Evolutionary conservation across 345 rosid genomes (phyloP), one percentile per base, ranked within the genome.

Genomic region (Eucalyptus curtisii): DNA sequence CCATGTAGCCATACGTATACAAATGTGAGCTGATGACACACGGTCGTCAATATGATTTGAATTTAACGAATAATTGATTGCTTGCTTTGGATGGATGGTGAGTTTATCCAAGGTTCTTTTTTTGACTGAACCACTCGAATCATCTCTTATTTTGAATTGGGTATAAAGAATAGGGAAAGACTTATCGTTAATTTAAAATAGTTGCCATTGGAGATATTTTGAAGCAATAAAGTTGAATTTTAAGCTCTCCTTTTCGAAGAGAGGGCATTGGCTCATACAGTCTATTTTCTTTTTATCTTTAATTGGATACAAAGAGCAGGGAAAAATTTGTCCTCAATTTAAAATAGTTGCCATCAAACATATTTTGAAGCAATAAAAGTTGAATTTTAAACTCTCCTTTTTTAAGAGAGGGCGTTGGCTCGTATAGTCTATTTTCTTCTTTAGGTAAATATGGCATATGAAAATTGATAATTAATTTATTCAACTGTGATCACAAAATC

Each of bases 61-160:
- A 71, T 20, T 13, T 9, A 19, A 3, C 0, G 7, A 37, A 10
- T 19, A 5, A 20, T 37, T 40, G 14, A 13, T 40, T 40, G 4
- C 3, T 76, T 76, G 12, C 2, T 76, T 76, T 2, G 4, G 2
- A 1, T 5, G 3, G 4, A 22, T 5, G 5, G 4, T 10, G 15
- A 76, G 8, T 7, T 76, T 76, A 27, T 40, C 1, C 0, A 2
- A 2, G 24, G 5, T 40, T 22, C 15, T 37, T 76, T 76, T 37
- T 8, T 76, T 3, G 4, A 11, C 3, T 5, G 0, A 19, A 64
- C 3, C 5, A 4, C 4, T 13, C 5, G 2, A 13, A 2, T 64
- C 10, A 64, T 4, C 76, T n/a, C 11, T 71, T 71, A 37, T 19
- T 27, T 37, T 71, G 45, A 19, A 5, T 71, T 71, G 4, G 27